These are phyloP conservation scores for Thelonectria olida DNA, from an alignment of 2,329 filamentous ascomycete genomes.

Conservation along the genomic window DNA sequence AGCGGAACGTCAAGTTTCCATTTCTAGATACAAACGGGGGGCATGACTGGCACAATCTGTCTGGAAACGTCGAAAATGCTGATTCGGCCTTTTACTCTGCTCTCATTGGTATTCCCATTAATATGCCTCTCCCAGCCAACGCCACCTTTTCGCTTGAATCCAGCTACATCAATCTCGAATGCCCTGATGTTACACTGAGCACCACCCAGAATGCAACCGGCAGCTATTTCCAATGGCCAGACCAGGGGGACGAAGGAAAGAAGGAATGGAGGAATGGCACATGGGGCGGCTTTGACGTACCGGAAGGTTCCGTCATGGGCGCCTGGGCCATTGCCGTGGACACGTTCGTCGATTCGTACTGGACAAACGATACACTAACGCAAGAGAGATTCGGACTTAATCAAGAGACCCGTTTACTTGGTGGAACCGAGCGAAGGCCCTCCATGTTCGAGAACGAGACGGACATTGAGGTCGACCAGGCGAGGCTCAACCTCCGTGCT, in stretches of 20 bases:
- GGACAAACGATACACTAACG: no score
- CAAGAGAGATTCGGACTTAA: no score
- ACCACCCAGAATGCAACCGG: no score
- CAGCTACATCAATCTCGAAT: slow-evolving; percentile 17
- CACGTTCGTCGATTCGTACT: no score
- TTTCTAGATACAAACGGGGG: background rate
- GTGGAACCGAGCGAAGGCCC: background rate
- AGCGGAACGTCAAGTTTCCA: slow-evolving; percentile 24
- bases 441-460: slow-evolving; percentile 15
- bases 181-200: no score
- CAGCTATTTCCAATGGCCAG: no score
- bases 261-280: background rate
- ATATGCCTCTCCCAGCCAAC: slow-evolving; percentile 6
- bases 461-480: background rate
- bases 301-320: no score
- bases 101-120: slow-evolving; percentile 12
- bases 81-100: slow-evolving; percentile 4
- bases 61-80: background rate
- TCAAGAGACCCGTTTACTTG: background rate
- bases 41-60: background rate
- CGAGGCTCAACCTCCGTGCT: background rate
- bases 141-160: slow-evolving; percentile 17
- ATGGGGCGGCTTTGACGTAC: background rate
- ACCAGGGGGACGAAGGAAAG: no score
- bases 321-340: no score